Conservation (phyloP, 768 basidiomycete genomes). For the Termitomyces sp. region DNA sequence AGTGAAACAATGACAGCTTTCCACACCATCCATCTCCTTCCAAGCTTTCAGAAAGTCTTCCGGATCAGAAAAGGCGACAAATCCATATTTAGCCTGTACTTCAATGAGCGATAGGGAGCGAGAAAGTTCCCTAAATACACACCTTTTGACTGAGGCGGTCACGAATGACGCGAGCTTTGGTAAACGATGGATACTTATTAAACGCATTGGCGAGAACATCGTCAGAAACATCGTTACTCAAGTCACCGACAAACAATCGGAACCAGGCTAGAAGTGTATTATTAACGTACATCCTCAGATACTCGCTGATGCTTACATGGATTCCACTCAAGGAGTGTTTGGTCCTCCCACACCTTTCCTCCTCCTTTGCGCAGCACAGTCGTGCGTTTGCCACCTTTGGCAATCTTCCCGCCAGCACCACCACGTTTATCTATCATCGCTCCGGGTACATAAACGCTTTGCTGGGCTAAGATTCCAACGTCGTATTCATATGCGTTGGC, state of each 20-base stretch:
- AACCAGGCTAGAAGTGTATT: conserved; percentile 73
- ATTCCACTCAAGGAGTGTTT: conserved; percentile 96
- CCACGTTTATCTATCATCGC: conserved; percentile 88
- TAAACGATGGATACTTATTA: conserved; percentile 88
- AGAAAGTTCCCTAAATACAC: conserved; percentile 7
- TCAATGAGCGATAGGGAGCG: background rate
- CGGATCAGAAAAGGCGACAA: conserved; percentile 96
- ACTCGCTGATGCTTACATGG: conserved; percentile 63
- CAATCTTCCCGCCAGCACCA: conserved; percentile 78
- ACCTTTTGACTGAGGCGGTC: conserved; percentile 95
- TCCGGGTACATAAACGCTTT: conserved; percentile 89
- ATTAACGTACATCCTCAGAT: conserved; percentile 5
- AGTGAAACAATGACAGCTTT: background rate
- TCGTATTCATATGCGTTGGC: conserved; percentile 92
- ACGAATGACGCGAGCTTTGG: conserved; percentile 92
- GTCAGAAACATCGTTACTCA: conserved; percentile 97
- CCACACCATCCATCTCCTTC: conserved; percentile 98
- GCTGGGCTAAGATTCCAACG: conserved; percentile 85
- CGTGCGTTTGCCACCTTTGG: conserved; percentile 86
- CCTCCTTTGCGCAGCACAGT: conserved; percentile 95
- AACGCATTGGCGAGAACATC: conserved; percentile 92
- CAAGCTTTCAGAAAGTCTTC: conserved; percentile 98
- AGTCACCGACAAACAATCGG: conserved; percentile 93
- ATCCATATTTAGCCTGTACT: conserved; percentile 87
- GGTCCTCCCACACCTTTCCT: conserved; percentile 98